These are phyloP conservation scores for Microdochium trichocladiopsis DNA, from an alignment of 2,329 filamentous ascomycete species.

Conservation along the genomic window DNA sequence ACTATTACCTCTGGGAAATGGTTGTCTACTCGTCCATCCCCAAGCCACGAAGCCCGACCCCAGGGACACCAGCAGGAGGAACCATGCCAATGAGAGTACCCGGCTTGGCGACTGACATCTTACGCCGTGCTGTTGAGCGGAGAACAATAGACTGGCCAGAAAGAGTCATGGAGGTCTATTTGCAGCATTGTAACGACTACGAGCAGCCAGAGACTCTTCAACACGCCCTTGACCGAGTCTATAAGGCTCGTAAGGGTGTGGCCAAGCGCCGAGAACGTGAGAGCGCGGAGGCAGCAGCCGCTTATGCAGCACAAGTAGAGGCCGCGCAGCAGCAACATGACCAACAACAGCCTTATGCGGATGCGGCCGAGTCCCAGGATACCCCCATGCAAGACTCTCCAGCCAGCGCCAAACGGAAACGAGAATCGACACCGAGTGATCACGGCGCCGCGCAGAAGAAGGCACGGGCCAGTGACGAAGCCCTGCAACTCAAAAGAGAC, in stretches of 20 bases:
- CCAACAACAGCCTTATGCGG: slow-evolving; percentile 12
- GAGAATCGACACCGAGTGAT: slow-evolving; percentile 48
- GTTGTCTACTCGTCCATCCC: slow-evolving; percentile 46
- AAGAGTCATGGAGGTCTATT: slow-evolving; percentile 65
- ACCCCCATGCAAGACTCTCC: slow-evolving; percentile 25
- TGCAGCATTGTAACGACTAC: slow-evolving; percentile 82
- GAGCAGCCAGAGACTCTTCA: slow-evolving; percentile 73
- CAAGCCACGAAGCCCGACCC: slow-evolving; percentile 45
- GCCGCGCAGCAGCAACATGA: slow-evolving; percentile 23
- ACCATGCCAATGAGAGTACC: slow-evolving; percentile 54
- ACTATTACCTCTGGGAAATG: slow-evolving; percentile 91
- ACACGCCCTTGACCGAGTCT: slow-evolving; percentile 64
- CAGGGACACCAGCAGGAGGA: slow-evolving; percentile 26
- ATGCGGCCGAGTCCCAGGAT: slow-evolving; percentile 16
- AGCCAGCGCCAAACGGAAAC: slow-evolving; percentile 62
- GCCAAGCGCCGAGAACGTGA: slow-evolving; percentile 59
- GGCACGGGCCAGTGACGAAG: slow-evolving; percentile 30
- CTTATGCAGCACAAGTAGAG: slow-evolving; percentile 31
- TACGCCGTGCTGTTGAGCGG: slow-evolving; percentile 61
- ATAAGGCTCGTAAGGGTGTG: slow-evolving; percentile 59
- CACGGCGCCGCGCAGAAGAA: neutral
- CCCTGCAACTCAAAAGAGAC: slow-evolving; percentile 61
- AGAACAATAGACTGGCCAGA: slow-evolving; percentile 69
- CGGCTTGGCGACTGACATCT: slow-evolving; percentile 64
- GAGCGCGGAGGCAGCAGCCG: slow-evolving; percentile 50